These are phyloP conservation scores for Naematelia encephala DNA, from an alignment of 768 basidiomycete species.

Conservation along the genomic window DNA sequence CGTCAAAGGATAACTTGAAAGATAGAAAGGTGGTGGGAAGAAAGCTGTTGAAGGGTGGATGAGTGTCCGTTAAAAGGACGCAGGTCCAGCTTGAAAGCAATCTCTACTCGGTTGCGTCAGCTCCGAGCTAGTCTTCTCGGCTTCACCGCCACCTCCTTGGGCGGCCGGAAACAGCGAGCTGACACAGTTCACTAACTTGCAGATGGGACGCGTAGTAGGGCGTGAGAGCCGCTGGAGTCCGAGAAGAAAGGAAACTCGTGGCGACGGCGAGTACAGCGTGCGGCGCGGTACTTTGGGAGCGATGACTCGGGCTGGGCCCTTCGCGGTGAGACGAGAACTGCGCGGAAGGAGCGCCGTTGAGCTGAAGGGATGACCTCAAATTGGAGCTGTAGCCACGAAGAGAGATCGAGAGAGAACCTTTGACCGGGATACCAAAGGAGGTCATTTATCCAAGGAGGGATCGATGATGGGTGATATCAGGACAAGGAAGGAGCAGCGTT, in stretches of 20 bases:
- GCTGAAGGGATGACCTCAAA: neutral
- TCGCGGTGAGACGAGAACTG: neutral
- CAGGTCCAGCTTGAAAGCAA: neutral
- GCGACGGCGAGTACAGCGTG: neutral
- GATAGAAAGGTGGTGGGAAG: neutral
- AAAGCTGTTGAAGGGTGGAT: neutral
- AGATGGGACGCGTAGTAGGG: neutral
- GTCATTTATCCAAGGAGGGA: neutral
- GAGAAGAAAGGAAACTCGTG: neutral
- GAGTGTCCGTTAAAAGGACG: neutral
- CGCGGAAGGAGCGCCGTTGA: neutral
- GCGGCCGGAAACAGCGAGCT: neutral
- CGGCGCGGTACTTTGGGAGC: neutral
- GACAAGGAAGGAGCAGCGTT: neutral
- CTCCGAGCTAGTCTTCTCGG: neutral
- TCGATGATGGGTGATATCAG: neutral
- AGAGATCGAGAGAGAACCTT: neutral
- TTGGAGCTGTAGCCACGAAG: no score
- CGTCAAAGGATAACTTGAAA: neutral
- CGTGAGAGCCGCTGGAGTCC: neutral
- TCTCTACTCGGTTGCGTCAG: neutral
- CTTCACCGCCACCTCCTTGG: neutral
- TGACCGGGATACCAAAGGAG: neutral
- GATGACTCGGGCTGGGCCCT: neutral
- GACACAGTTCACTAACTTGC: neutral